Percentiles rank a stretch among this genome's conserved stretches.
phyloP scores from a whole-genome alignment of 2,329 filamentous ascomycete genomes.

The Cercospora sojina region DNA sequence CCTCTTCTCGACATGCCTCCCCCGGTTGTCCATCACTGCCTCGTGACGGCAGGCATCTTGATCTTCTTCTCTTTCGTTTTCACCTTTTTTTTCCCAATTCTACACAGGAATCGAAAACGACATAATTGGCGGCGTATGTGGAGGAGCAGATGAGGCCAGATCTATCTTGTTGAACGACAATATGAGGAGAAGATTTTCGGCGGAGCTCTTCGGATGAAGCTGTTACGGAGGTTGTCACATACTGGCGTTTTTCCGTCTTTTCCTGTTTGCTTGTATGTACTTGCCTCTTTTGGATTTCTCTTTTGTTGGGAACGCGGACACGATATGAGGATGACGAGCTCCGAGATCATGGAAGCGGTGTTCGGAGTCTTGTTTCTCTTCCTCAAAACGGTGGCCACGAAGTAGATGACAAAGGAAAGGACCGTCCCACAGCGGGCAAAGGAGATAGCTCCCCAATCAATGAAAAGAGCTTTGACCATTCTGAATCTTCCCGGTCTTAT shows the following conservation, averaged over 20 bases:
- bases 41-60: background rate
- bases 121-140: slow-evolving; percentile 15
- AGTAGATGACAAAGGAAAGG: slow-evolving; percentile 8
- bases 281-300: slow-evolving; percentile 15
- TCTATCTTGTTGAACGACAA: slow-evolving; percentile 11
- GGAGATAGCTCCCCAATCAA: slow-evolving; percentile 14
- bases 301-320: slow-evolving; percentile 20
- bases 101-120: slow-evolving; percentile 11
- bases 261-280: slow-evolving; percentile 16
- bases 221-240: slow-evolving; percentile 15
- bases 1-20: slow-evolving; percentile 20
- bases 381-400: background rate
- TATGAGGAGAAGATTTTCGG: slow-evolving; percentile 11
- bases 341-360: slow-evolving; percentile 13
- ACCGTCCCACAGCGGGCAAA: slow-evolving; percentile 3
- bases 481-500: slow-evolving; percentile 12
- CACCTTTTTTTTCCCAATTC: slow-evolving; percentile 20
- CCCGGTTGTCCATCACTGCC: slow-evolving; percentile 6
- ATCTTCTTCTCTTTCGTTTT: slow-evolving; percentile 10
- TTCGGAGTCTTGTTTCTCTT: slow-evolving; percentile 14
- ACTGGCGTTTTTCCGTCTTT: slow-evolving; percentile 18
- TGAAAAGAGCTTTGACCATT: slow-evolving; percentile 19
- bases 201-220: slow-evolving; percentile 12
- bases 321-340: slow-evolving; percentile 20
- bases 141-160: slow-evolving; percentile 8